phyloP scores from a whole-genome alignment of 2,329 filamentous ascomycete species.

The Aspergillus sp. region DNA sequence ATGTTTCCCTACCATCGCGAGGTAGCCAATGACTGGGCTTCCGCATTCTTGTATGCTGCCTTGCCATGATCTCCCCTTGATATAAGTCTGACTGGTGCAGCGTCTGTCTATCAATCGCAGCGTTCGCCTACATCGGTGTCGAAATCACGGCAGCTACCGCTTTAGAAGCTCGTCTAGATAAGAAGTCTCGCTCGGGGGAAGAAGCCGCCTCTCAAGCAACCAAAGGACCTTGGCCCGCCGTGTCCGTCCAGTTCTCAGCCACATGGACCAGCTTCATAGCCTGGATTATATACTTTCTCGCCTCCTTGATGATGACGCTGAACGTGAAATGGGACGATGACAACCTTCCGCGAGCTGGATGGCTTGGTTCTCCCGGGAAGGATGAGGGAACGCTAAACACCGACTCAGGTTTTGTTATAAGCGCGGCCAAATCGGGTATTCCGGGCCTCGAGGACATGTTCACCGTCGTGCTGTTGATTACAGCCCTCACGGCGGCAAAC shows the following conservation, averaged over 20 bases:
- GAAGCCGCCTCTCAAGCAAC: not conserved
- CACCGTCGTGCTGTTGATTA: slow-evolving; percentile 29
- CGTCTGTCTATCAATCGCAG: slow-evolving; percentile 29
- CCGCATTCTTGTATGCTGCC: slow-evolving; percentile 25
- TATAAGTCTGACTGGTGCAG: slow-evolving; percentile 8
- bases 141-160: slow-evolving; percentile 35
- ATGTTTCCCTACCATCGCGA: slow-evolving; percentile 20
- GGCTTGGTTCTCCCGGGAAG: slow-evolving; percentile 12
- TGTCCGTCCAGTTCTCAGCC: slow-evolving; percentile 26
- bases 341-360: slow-evolving; percentile 18
- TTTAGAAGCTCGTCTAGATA: slow-evolving; percentile 29
- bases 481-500: slow-evolving; percentile 30
- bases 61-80: too few species aligned
- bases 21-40: slow-evolving; percentile 22
- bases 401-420: slow-evolving; percentile 24
- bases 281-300: slow-evolving; percentile 25
- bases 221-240: slow-evolving; percentile 8
- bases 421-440: slow-evolving; percentile 19
- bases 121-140: slow-evolving; percentile 33
- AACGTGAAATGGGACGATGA: slow-evolving; percentile 25
- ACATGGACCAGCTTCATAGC: slow-evolving; percentile 30
- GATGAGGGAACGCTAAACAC: not conserved
- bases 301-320: slow-evolving; percentile 23
- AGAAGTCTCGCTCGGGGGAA: not conserved
- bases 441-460: slow-evolving; percentile 23